phyloP scores from a whole-genome alignment of 2,329 filamentous ascomycete genomes.

The Scleromitrula shiraiana region DNA sequence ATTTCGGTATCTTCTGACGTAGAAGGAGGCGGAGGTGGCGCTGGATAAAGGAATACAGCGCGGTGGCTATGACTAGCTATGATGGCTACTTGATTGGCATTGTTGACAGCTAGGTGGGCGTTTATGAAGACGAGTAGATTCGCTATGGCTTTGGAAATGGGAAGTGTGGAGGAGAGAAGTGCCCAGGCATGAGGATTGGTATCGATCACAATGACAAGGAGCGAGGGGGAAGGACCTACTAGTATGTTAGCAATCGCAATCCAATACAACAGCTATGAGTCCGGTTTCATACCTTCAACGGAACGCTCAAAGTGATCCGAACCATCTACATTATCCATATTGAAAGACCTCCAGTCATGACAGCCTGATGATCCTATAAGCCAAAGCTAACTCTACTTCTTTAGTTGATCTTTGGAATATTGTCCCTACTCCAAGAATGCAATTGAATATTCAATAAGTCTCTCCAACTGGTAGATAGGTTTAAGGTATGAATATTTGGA shows the following conservation, averaged over 20 bases:
- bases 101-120: constrained; percentile 88
- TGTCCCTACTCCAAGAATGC: not conserved
- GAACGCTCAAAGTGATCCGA: constrained; percentile 45
- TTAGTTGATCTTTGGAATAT: not conserved
- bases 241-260: constrained; percentile 11
- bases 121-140: constrained; percentile 95
- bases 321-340: constrained; percentile 60
- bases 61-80: constrained; percentile 83
- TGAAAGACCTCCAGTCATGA: constrained; percentile 24
- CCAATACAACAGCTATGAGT: not conserved
- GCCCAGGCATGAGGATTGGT: constrained; percentile 96
- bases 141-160: constrained; percentile 76
- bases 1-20: constrained; percentile 49
- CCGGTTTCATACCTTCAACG: constrained; percentile 35
- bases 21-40: constrained; percentile 34
- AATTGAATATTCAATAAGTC: not conserved
- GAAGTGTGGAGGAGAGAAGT: constrained; percentile 62
- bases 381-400: not conserved
- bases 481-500: not conserved
- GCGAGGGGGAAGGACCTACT: constrained; percentile 58
- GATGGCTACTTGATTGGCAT: constrained; percentile 85
- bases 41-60: constrained; percentile 83
- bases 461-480: not conserved
- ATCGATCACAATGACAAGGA: constrained; percentile 86
- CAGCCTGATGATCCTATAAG: not conserved